Conservation (phyloP, 441 rosid species). For the Bocquillonia castaneifolia region DNA sequence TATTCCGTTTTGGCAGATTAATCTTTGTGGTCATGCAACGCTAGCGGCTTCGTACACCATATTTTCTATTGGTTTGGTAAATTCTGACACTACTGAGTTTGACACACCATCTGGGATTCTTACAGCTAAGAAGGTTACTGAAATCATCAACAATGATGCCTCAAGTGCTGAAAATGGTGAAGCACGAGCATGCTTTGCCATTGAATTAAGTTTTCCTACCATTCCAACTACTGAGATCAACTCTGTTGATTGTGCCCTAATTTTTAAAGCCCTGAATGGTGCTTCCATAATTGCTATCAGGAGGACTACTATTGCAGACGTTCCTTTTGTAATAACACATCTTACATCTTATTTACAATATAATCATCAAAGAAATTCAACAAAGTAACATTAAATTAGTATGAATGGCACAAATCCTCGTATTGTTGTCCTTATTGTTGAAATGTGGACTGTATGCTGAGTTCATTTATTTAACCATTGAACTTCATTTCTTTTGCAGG, state of each 20-base stretch:
- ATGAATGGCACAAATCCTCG: background rate
- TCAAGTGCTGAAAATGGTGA: slow-evolving; percentile 24
- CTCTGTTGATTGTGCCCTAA: slow-evolving; percentile 28
- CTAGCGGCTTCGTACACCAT: slow-evolving; percentile 71
- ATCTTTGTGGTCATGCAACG: slow-evolving; percentile 85
- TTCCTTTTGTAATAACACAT: slow-evolving; percentile 44
- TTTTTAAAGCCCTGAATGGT: slow-evolving; percentile 50
- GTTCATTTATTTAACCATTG: background rate
- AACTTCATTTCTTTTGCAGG: slow-evolving; percentile 44
- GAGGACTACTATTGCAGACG: slow-evolving; percentile 36
- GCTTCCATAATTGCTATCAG: slow-evolving; percentile 48
- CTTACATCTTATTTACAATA: slow-evolving; percentile 13
- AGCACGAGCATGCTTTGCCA: slow-evolving; percentile 30
- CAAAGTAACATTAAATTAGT: too few relatives aligned
- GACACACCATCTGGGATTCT: slow-evolving; percentile 65
- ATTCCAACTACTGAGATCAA: slow-evolving; percentile 33
- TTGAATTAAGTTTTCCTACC: slow-evolving; percentile 61
- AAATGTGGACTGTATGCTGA: background rate
- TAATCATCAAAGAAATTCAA: background rate
- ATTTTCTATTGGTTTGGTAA: slow-evolving; percentile 46
- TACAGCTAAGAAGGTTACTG: slow-evolving; percentile 47
- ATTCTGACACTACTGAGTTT: slow-evolving; percentile 54
- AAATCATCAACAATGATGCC: slow-evolving; percentile 11
- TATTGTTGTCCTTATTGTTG: background rate
- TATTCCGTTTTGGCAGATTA: slow-evolving; percentile 37